phyloP scores from a whole-genome alignment of 2,329 filamentous ascomycete genomes.

The Rhynchosporium agropyri region DNA sequence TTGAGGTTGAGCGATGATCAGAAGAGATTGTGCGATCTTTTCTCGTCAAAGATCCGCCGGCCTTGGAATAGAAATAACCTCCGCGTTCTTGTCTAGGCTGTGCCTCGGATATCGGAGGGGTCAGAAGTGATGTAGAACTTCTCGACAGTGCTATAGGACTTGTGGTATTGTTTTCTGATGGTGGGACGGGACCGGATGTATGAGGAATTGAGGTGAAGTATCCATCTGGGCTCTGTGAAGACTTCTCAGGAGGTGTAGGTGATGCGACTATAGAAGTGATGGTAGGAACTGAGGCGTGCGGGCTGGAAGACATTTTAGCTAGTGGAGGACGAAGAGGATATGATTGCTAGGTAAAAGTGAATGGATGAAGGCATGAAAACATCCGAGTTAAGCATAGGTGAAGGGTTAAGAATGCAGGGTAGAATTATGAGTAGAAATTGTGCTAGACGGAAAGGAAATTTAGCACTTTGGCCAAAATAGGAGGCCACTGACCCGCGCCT shows the following conservation, averaged over 20 bases:
- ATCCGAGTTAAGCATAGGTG: no score
- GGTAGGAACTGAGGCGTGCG: background rate
- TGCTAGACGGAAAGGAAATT: no score
- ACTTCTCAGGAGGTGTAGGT: conserved; percentile 1
- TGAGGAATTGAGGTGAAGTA: background rate
- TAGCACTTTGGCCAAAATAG: no score
- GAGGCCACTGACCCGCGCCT: no score
- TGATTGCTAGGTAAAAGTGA: background rate
- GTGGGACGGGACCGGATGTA: background rate
- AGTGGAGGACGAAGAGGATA: background rate
- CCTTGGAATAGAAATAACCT: conserved; percentile 11
- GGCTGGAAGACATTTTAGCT: conserved; percentile 5
- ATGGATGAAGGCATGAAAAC: no score
- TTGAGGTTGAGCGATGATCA: conserved; percentile 21
- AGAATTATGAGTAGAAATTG: no score
- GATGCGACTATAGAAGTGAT: background rate
- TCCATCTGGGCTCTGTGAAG: background rate
- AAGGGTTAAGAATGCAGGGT: no score
- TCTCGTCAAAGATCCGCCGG: background rate
- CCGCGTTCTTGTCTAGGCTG: conserved; percentile 11
- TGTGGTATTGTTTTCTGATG: background rate
- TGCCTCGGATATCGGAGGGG: conserved; percentile 11
- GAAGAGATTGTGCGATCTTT: conserved; percentile 13
- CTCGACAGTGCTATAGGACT: background rate
- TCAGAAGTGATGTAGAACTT: conserved; percentile 11